Evolutionary conservation across 495 filamentous ascomycete species (phyloP).

Genomic region (Xylaria sp.): DNA sequence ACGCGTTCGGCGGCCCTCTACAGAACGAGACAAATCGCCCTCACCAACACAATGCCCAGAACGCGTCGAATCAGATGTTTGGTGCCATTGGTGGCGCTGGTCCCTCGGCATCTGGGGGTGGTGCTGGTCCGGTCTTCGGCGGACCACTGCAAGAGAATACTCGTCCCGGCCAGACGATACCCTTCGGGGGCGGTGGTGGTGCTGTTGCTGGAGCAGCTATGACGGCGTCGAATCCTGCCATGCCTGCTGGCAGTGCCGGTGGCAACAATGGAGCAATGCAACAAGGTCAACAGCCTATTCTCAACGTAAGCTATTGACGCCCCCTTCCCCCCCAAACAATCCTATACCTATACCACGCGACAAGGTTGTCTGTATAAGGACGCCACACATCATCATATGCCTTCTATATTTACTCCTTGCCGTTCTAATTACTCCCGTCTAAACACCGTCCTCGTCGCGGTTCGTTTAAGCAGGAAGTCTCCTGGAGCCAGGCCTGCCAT

Average conservation of each 20-base stretch:
- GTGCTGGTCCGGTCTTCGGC: slow-evolving; percentile 51
- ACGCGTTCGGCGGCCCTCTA: slow-evolving; percentile 71
- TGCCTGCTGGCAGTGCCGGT: slow-evolving; percentile 40
- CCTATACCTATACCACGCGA: not conserved
- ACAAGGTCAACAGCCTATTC: slow-evolving; percentile 92
- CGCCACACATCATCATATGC: not conserved
- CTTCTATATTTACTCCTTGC: not conserved
- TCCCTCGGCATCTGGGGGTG: slow-evolving; percentile 46
- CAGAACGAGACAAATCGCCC: slow-evolving; percentile 64
- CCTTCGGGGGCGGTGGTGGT: slow-evolving; percentile 42
- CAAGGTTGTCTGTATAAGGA: not conserved
- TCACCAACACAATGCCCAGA: slow-evolving; percentile 68
- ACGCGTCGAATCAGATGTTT: slow-evolving; percentile 67
- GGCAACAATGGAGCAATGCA: slow-evolving; percentile 53
- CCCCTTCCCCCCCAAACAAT: not conserved
- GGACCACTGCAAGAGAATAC: slow-evolving; percentile 56
- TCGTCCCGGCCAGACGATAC: slow-evolving; percentile 54
- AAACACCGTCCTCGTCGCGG: not conserved
- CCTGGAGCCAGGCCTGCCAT: not conserved
- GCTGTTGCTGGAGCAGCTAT: slow-evolving; percentile 31
- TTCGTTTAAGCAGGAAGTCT: not conserved
- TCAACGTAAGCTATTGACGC: slow-evolving; percentile 76
- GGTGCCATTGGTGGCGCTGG: slow-evolving; percentile 54
- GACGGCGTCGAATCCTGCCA: slow-evolving; percentile 36
- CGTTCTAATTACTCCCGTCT: not conserved